phyloP scores from a whole-genome alignment of 805 yeast genomes.

The Candida rishiriensis region DNA sequence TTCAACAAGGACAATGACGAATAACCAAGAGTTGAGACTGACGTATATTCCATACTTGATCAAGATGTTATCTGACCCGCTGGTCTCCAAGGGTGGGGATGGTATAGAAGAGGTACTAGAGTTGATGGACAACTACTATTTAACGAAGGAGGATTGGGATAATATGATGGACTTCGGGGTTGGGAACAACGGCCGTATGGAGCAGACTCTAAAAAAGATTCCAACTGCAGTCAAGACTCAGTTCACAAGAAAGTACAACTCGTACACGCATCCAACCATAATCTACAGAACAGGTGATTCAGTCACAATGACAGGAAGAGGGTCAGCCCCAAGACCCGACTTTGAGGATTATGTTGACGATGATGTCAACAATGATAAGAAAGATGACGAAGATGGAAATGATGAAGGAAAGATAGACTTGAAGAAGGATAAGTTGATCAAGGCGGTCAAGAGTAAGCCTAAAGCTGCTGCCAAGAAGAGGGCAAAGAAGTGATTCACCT shows the following conservation, averaged over 20 bases:
- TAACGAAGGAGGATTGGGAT: slow-evolving; percentile 93
- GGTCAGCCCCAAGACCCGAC: slow-evolving; percentile 43
- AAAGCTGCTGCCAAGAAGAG: slow-evolving; percentile 5
- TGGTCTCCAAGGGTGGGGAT: slow-evolving; percentile 49
- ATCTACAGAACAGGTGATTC: slow-evolving; percentile 71
- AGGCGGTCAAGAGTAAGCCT: slow-evolving; percentile 36
- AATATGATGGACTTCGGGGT: slow-evolving; percentile 76
- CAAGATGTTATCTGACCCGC: slow-evolving; percentile 52
- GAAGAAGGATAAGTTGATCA: slow-evolving; percentile 61
- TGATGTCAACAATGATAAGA: slow-evolving; percentile 36
- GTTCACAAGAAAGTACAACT: slow-evolving; percentile 82
- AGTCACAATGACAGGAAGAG: slow-evolving; percentile 35
- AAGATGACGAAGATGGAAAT: slow-evolving; percentile 38
- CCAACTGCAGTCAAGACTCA: slow-evolving; percentile 78
- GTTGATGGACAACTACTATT: slow-evolving; percentile 78
- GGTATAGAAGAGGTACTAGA: slow-evolving; percentile 64
- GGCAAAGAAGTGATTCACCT: no score
- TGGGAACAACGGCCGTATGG: slow-evolving; percentile 45
- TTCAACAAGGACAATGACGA: slow-evolving; percentile 72
- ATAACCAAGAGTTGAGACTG: slow-evolving; percentile 67
- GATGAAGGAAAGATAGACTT: slow-evolving; percentile 44
- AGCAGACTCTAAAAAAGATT: slow-evolving; percentile 49
- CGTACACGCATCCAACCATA: slow-evolving; percentile 75
- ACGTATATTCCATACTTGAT: slow-evolving; percentile 68
- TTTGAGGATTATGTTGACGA: slow-evolving; percentile 69